Evolutionary conservation across 208 protist species (phyloP), one percentile per base, ranked within the genome.

Genomic region (Polymyxa betae): DNA sequence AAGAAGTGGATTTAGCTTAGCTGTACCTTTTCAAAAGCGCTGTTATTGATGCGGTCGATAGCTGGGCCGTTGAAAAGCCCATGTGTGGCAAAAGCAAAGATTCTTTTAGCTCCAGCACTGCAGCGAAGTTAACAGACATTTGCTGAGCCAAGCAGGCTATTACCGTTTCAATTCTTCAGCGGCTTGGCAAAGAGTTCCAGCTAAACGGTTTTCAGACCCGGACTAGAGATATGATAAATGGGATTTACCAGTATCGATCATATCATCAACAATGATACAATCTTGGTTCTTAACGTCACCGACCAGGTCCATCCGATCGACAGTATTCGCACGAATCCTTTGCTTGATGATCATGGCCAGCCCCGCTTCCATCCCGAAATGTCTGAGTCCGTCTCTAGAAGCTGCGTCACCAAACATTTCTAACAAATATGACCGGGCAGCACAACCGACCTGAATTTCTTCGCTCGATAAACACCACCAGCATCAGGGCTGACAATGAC

Each of bases 341-440:
- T 91, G 90, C 44, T 91, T 91, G 89, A 91, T 92, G 44, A 91
- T 91, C 90, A 91, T 91, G 24, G 90, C 90, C 10, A 91, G 90
- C 12, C 90, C 89, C 12, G 72, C 40, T 16, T 82, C 72, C 72
- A 82, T 35, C 16, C 72, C 72, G 35, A 38, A 82, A n/a, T 82
- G 72, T 5, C 72, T 5, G 12, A 82, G 72, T 40, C 72, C 72
- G n/a, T 82, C 72, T 43, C 72, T 82, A 20, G 72, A 43, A 43
- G n/a, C 5, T 5, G 35, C n/a, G n/a, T n/a, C n/a, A n/a, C n/a
- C n/a, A n/a, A n/a, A 38, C 72, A 82, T 40, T 43, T 45, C n/a
- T 43, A 82, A 35, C 35, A 40, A 35, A 5, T 38, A 82, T 38
- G 5, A 5, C 5, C 72, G 16, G 12, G n/a, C 72, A 43, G n/a